These are phyloP conservation scores for Amanita muscaria DNA, from an alignment of 768 basidiomycete genomes.

Conservation along the genomic window DNA sequence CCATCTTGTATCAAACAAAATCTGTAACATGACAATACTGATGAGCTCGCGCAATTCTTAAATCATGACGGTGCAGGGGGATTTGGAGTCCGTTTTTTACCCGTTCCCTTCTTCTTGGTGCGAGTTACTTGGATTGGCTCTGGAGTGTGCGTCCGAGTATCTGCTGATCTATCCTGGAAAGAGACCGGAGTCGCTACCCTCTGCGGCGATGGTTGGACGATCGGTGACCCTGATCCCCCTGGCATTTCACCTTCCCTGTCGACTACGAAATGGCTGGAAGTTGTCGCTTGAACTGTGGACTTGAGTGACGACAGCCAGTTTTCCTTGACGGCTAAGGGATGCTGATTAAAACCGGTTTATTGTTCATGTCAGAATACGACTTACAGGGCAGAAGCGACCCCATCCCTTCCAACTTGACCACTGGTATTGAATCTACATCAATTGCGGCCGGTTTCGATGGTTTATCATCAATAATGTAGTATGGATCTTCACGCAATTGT, in stretches of 20 bases:
- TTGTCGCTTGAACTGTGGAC: conserved; percentile 29
- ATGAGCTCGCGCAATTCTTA: too few relatives aligned
- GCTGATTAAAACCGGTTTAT: not conserved
- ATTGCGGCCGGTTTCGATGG: conserved; percentile 31
- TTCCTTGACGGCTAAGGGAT: conserved; percentile 18
- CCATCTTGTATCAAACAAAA: too few relatives aligned
- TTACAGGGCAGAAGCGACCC: conserved; percentile 35
- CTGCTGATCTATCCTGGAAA: conserved; percentile 40
- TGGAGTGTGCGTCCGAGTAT: conserved; percentile 40
- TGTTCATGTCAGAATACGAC: not conserved
- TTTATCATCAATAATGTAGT: conserved; percentile 71
- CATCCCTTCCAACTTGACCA: conserved; percentile 75
- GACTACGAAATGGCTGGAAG: conserved; percentile 46
- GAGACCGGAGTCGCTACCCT: conserved; percentile 19
- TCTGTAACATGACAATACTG: too few relatives aligned
- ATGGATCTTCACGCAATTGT: conserved; percentile 78
- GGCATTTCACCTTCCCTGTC: conserved; percentile 88
- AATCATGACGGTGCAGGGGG: conserved; percentile 3
- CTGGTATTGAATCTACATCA: conserved; percentile 88
- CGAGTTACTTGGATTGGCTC: conserved; percentile 73
- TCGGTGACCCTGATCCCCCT: conserved; percentile 25
- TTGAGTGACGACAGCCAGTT: conserved; percentile 38
- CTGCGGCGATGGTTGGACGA: conserved; percentile 16
- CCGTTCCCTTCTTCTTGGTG: conserved; percentile 54
- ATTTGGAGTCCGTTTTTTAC: conserved; percentile 51